Evolutionary conservation across 768 basidiomycete species (phyloP).

Genomic region (Trametes meyenii): DNA sequence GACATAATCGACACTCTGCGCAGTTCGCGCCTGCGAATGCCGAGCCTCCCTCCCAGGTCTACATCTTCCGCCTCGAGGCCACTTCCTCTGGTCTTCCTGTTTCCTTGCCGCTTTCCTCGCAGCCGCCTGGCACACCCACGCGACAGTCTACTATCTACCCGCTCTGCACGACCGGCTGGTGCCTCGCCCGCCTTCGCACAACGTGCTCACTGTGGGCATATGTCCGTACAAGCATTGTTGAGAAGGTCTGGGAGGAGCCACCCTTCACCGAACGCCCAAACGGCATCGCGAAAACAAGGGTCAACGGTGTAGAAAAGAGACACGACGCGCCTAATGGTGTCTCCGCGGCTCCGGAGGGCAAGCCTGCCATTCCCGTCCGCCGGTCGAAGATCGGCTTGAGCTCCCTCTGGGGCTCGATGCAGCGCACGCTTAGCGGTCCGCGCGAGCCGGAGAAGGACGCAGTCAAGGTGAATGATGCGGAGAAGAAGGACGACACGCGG

Average conservation of each 20-base stretch:
- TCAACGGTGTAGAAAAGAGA: conserved; percentile 22
- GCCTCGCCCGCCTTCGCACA: conserved; percentile 75
- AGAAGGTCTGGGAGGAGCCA: conserved; percentile 85
- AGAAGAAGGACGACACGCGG: conserved; percentile 15
- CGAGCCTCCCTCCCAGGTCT: conserved; percentile 49
- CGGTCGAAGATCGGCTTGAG: conserved; percentile 31
- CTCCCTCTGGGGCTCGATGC: conserved; percentile 35
- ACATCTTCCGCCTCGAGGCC: conserved; percentile 66
- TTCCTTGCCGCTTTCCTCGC: conserved; percentile 28
- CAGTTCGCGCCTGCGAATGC: conserved; percentile 31
- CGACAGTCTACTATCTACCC: conserved; percentile 63
- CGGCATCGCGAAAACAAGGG: conserved; percentile 17
- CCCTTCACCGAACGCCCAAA: conserved; percentile 20
- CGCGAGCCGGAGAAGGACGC: conserved; percentile 17
- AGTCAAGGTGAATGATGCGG: not conserved
- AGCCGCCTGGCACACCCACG: conserved; percentile 30
- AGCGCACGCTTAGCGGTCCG: conserved; percentile 31
- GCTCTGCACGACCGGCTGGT: conserved; percentile 85
- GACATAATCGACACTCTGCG: conserved; percentile 12
- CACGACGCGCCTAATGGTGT: conserved; percentile 18
- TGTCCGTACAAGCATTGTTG: conserved; percentile 78
- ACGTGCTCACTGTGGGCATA: conserved; percentile 94
- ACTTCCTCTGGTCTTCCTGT: conserved; percentile 33
- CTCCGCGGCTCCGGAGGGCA: not conserved
- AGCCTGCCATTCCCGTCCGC: conserved; percentile 20